Evolutionary conservation across 1,139 yeast genomes (phyloP).

Genomic region (Geotrichum aggregatum): DNA sequence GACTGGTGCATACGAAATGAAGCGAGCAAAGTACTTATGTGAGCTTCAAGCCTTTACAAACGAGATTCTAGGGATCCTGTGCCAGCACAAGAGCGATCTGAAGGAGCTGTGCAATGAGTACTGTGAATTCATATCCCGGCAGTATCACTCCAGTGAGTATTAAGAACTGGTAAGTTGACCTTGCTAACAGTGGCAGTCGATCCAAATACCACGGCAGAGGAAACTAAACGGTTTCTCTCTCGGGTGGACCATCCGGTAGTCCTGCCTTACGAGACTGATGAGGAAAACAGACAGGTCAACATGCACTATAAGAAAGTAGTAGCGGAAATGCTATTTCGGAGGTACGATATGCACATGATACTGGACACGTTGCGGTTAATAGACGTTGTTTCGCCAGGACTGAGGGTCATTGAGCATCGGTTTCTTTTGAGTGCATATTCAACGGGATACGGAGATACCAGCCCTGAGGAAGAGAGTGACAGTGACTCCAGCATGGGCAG

Average conservation of each 20-base stretch:
- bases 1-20: background rate
- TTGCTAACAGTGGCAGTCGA: conserved; percentile 4
- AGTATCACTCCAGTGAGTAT: conserved; percentile 11
- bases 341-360: conserved; percentile 16
- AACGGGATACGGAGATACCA: conserved; percentile 4
- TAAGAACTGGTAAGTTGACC: background rate
- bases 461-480: background rate
- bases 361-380: conserved; percentile 13
- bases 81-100: conserved; percentile 12
- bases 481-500: conserved; percentile 5
- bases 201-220: conserved; percentile 7
- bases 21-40: background rate
- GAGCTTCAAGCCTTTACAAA: background rate
- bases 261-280: conserved; percentile 2
- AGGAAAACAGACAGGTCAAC: background rate
- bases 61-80: conserved; percentile 5
- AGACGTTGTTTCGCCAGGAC: conserved; percentile 3
- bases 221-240: conserved; percentile 7
- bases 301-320: conserved; percentile 2
- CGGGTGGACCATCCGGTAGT: background rate
- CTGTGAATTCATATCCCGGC: conserved; percentile 5
- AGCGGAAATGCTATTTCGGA: conserved; percentile 14
- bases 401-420: conserved; percentile 16
- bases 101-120: conserved; percentile 12
- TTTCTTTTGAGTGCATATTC: conserved; percentile 4